Evolutionary conservation across 208 protist species (phyloP).

Genomic region (Leishmania gerbilli): DNA sequence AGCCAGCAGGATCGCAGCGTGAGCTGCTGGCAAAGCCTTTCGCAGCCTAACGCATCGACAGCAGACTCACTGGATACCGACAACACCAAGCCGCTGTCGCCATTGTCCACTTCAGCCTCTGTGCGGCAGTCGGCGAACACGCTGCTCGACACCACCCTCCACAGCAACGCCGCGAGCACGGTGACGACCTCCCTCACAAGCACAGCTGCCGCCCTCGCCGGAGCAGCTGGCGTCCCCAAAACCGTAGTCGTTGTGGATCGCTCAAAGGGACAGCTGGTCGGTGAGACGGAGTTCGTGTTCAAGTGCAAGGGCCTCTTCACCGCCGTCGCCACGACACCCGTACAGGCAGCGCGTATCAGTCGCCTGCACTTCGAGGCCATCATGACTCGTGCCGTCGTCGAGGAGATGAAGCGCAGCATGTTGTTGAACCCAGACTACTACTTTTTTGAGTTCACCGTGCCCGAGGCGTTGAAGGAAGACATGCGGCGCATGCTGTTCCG

Average conservation of each 20-base stretch:
- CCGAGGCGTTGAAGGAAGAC: conserved; percentile 48
- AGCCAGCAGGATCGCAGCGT: background rate
- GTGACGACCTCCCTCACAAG: background rate
- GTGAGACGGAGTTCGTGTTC: conserved; percentile 67
- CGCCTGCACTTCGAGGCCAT: conserved; percentile 71
- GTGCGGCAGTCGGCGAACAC: conserved; percentile 1
- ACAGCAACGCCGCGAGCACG: background rate
- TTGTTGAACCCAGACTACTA: conserved; percentile 47
- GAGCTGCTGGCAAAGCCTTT: background rate
- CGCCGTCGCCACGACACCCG: conserved; percentile 37
- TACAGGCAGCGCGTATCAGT: conserved; percentile 63
- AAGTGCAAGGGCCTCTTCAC: conserved; percentile 53
- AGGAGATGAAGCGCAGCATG: conserved; percentile 58
- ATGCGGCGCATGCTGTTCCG: conserved; percentile 40
- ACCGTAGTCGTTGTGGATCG: conserved; percentile 26
- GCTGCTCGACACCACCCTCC: background rate
- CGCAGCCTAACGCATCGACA: background rate
- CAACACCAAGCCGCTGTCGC: background rate
- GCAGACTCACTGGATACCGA: background rate
- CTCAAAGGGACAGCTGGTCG: conserved; percentile 44
- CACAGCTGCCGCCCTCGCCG: background rate
- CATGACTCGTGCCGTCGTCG: conserved; percentile 35
- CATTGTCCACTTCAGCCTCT: background rate
- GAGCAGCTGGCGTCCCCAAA: background rate
- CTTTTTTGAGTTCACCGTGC: conserved; percentile 47